Conservation (phyloP, 257 asterid genomes). For the Petunia axillaris region DNA sequence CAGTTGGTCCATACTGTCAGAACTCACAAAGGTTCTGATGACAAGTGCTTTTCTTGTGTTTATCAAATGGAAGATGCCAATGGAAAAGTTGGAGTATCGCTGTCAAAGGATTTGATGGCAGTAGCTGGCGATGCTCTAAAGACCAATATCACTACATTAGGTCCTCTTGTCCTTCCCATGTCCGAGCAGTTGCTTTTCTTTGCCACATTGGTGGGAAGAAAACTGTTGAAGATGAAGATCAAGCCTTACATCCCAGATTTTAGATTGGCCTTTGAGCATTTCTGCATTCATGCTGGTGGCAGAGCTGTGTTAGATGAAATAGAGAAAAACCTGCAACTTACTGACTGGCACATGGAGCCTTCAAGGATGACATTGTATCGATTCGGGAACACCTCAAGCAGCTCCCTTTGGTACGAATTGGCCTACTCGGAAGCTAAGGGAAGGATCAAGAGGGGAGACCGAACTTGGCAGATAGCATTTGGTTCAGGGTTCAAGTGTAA, state of each 20-base stretch:
- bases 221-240: conserved; percentile 38
- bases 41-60: conserved; percentile 40
- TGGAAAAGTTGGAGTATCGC: conserved; percentile 39
- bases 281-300: conserved; percentile 39
- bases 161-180: conserved; percentile 25
- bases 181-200: conserved; percentile 24
- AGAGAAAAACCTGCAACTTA: conserved; percentile 36
- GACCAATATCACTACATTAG: conserved; percentile 23
- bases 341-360: conserved; percentile 47
- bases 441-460: conserved; percentile 40
- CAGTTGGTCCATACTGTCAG: conserved; percentile 40
- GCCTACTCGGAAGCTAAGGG: conserved; percentile 44
- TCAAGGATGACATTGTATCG: conserved; percentile 42
- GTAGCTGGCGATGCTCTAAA: conserved; percentile 39
- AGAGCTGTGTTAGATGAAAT: conserved; percentile 35
- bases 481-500: conserved; percentile 47
- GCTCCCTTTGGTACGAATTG: conserved; percentile 29
- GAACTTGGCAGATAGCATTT: conserved; percentile 44
- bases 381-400: conserved; percentile 44
- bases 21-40: conserved; percentile 41
- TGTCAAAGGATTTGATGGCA: conserved; percentile 40
- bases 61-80: conserved; percentile 37
- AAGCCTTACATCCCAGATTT: conserved; percentile 43
- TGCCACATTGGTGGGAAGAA: conserved; percentile 3
- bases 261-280: conserved; percentile 42